Evolutionary conservation across 768 basidiomycete species (phyloP).

Genomic region (Tulasnella sp.): DNA sequence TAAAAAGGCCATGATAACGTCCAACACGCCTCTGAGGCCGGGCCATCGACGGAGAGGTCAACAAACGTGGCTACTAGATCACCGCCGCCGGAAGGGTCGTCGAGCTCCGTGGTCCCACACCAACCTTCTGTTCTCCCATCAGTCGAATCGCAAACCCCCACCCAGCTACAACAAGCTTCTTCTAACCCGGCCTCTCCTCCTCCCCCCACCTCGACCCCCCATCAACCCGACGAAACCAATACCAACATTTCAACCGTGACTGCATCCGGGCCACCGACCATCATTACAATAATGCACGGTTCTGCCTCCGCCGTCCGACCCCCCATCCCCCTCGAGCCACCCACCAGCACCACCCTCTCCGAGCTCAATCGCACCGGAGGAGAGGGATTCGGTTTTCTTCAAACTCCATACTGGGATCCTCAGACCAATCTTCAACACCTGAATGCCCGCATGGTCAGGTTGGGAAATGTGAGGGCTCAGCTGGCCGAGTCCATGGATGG

Average conservation of each 20-base stretch:
- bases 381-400: background rate
- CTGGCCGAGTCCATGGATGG: background rate
- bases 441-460: background rate
- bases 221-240: background rate
- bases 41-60: conserved; percentile 11
- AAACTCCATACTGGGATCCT: background rate
- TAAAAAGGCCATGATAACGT: background rate
- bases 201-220: background rate
- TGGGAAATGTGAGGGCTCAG: background rate
- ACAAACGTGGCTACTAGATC: background rate
- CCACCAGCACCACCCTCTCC: background rate
- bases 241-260: conserved; percentile 3
- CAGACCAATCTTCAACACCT: background rate
- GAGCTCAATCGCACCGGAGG: background rate
- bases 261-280: background rate
- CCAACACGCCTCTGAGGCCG: conserved; percentile 5
- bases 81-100: background rate
- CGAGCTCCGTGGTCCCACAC: background rate
- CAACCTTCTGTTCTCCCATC: conserved; percentile 3
- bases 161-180: background rate
- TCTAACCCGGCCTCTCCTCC: background rate
- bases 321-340: background rate
- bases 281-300: background rate
- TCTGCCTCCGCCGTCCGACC: conserved; percentile 5
- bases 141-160: background rate